Evolutionary conservation across 495 filamentous ascomycete genomes (phyloP).

Genomic region (Geoglossum glabrum): DNA sequence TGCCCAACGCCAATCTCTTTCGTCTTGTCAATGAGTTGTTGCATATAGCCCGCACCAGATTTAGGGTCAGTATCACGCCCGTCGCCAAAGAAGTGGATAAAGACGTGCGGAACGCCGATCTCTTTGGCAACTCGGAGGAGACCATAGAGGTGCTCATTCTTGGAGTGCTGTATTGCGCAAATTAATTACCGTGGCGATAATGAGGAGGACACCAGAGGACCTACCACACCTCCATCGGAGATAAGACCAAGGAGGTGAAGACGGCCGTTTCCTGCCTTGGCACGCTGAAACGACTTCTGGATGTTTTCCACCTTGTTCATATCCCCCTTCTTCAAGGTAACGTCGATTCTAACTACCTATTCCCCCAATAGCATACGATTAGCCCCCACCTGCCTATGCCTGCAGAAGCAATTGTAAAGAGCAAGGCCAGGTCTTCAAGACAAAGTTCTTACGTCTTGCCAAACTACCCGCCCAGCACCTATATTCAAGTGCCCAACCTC

Average conservation of each 20-base stretch:
- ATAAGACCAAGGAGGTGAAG: conserved; percentile 80
- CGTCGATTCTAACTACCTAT: conserved; percentile 72
- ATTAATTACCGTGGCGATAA: not conserved
- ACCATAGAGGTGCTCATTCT: conserved; percentile 79
- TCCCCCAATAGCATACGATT: not conserved
- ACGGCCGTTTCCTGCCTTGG: conserved; percentile 74
- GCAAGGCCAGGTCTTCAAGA: not conserved
- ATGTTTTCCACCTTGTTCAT: conserved; percentile 61
- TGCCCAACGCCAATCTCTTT: conserved; percentile 72
- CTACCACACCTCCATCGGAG: conserved; percentile 78
- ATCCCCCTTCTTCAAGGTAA: conserved; percentile 76
- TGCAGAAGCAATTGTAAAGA: not conserved
- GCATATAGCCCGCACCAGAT: conserved; percentile 67
- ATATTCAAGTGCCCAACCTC: conserved; percentile 98
- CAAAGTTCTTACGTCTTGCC: conserved; percentile 54
- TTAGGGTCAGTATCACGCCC: conserved; percentile 95
- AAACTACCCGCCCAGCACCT: conserved; percentile 90
- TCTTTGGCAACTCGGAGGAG: conserved; percentile 80
- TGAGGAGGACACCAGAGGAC: conserved; percentile 12
- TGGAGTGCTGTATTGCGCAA: conserved; percentile 42
- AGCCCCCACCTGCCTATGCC: not conserved
- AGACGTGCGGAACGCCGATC: conserved; percentile 68
- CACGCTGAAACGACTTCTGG: conserved; percentile 52
- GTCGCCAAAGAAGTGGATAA: conserved; percentile 97
- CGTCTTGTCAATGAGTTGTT: conserved; percentile 54